Base-by-base conservation (phyloP, 1,139 yeast genomes). In the Zygosaccharomyces sapae region DNA sequence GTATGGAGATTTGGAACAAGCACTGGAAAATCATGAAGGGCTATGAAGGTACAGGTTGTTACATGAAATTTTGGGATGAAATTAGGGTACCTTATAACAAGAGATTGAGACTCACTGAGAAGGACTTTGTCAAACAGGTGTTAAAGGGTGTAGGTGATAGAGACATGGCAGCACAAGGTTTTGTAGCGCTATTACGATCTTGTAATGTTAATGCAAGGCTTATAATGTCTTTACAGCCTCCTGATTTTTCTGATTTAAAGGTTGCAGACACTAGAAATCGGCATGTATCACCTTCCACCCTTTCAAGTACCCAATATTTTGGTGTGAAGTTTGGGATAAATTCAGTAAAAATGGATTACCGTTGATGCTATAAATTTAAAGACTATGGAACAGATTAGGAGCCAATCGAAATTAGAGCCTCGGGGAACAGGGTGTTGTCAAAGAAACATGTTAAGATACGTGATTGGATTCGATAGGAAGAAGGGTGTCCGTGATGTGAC, bases 271-370 rank as follows among this genome's bases (percentile, higher is more conserved):
- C 43, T 6, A 20, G 43, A 19, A 37, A 33, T 4, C 22, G 36
- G 2, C 39, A 44, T n/a, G 38, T 33, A 27, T 22, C 45, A 5
- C 38, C 33, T 13, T 49, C 46, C 39, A 50, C 43, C 35, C 48
- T 31, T 50, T 38, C 38, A 64, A 62, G 3, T 83, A 71, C 58
- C 97, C 97, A 0, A 73, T 88, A 0, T 88, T 85, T 61, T 92
- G 98, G 98, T 82, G 81, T 12, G 99, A 92, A 64, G 96, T 86
- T 0, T 92, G 96, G 95, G 92, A 92, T 63, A 76, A 76, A 44
- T 79, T 75, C 50, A 68, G 80, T 4, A 75, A 80, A 77, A 76
- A 51, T 90, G 97, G 95, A 75, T 88, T n/a, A 80, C 95, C 3
- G 73, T 89, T 1, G 97, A 92, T 58, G 95, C 97, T 0, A 70